A percentile compares a stretch with the other conserved stretches of the same genome.
Conservation (phyloP, 805 yeast species). For the Starmerella kuoi region DNA sequence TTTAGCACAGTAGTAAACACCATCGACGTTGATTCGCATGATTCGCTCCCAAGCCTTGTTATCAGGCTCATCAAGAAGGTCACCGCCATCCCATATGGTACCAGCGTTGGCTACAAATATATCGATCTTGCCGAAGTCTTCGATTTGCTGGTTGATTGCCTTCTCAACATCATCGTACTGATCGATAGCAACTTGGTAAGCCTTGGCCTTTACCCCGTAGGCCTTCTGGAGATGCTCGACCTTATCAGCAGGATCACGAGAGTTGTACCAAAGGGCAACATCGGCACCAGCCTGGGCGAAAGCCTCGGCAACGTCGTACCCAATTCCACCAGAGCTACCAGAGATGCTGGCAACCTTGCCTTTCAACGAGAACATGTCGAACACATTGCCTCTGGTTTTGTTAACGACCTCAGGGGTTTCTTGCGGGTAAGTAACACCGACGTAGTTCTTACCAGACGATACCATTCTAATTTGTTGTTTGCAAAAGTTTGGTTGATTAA, state of each 20-base stretch:
- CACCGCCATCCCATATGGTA: conserved; percentile 65
- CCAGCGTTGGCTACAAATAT: conserved; percentile 87
- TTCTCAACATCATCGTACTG: conserved; percentile 40
- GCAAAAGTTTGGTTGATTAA: neutral
- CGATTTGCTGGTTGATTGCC: conserved; percentile 39
- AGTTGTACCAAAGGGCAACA: conserved; percentile 56
- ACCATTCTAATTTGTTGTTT: neutral
- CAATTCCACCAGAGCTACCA: conserved; percentile 81
- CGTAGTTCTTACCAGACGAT: conserved; percentile 10
- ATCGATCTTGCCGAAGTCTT: conserved; percentile 72
- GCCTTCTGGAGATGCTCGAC: conserved; percentile 43
- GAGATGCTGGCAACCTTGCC: conserved; percentile 77
- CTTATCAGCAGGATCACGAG: conserved; percentile 47
- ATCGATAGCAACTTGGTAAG: conserved; percentile 50
- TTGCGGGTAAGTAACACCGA: conserved; percentile 20
- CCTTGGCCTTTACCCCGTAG: conserved; percentile 50
- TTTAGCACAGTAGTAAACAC: conserved; percentile 72
- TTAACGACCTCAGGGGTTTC: conserved; percentile 19
- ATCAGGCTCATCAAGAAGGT: conserved; percentile 39
- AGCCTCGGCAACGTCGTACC: conserved; percentile 70
- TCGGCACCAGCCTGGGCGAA: conserved; percentile 83
- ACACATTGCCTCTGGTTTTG: conserved; percentile 16
- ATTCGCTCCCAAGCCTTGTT: conserved; percentile 58
- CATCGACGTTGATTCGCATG: conserved; percentile 63
- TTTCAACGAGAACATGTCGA: conserved; percentile 25